Evolutionary conservation across 305 asterid species (phyloP), one percentile per base, ranked within the genome.

Genomic region (Fraxinus baroniana): DNA sequence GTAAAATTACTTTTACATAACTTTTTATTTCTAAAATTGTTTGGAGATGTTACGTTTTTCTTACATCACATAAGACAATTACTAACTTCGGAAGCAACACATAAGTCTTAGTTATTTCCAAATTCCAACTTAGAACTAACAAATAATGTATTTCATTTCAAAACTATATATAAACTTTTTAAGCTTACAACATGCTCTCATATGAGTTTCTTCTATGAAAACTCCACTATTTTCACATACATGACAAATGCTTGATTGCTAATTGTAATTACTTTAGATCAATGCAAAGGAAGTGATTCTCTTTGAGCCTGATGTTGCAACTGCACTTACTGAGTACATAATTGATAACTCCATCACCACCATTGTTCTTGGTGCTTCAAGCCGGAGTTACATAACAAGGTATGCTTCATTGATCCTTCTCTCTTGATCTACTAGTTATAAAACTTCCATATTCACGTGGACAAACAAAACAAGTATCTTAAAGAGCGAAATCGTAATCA

Each of bases 221-320:
- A 66, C 17, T 32, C 70, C 5, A 30, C 75, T 30, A 70, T 70
- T 70, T 49, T 32, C 62, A 35, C 52, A 12, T 24, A 22, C 28
- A n/a, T 71, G 26, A 30, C 32, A 3, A 22, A 57, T 77, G 26
- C 73, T 80, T 79, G 71, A 28, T 44, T 30, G 1, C 70, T 74
- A 81, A 71, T 41, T 66, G 57, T 76, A 80, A 44, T 78, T 75
- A 57, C 71, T 84, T 82, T 86, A 95, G 98, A 77, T 95, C 85
- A 93, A 90, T 10, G 93, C 86, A 26, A 89, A 76, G 80, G 99
- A 95, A 89, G 94, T 92, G 80, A 86, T 94, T 85, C 91, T 95
- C 22, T 92, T 89, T 66, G 92, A 89, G 87, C 55, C 60, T 3
- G 97, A 94, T 3, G 84, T 92, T 80, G 91, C 94, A 77, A 84